A percentile compares a stretch with the other conserved stretches of the same genome.
phyloP scores from a whole-genome alignment of 768 basidiomycete genomes.

The Tulasnella sp. region DNA sequence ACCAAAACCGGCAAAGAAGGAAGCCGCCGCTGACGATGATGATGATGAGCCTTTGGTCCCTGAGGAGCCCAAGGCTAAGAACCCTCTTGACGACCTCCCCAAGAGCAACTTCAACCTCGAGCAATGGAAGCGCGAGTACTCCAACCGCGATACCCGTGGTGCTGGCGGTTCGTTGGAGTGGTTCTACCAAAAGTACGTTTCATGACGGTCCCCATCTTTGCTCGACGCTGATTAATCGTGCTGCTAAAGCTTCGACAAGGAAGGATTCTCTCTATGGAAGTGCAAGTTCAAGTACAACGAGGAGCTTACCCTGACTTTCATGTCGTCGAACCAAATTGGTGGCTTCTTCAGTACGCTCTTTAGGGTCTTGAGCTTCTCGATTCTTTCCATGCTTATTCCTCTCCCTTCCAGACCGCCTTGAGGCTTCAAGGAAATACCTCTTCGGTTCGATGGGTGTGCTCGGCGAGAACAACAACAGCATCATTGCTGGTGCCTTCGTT shows the following conservation, averaged over 20 bases:
- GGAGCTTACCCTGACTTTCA: constrained; percentile 90
- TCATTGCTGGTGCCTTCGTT: constrained; percentile 83
- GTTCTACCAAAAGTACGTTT: too few relatives aligned
- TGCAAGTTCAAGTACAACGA: constrained; percentile 97
- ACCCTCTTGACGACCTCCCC: too few relatives aligned
- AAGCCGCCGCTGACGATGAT: too few relatives aligned
- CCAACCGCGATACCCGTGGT: too few relatives aligned
- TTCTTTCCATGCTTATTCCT: not conserved
- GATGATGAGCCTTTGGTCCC: too few relatives aligned
- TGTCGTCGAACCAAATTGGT: constrained; percentile 91
- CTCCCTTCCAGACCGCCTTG: constrained; percentile 83
- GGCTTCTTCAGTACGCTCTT: constrained; percentile 75
- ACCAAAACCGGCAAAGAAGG: too few relatives aligned
- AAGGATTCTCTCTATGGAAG: constrained; percentile 89
- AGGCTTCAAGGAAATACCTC: constrained; percentile 90
- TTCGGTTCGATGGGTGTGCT: constrained; percentile 85
- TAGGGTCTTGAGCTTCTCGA: not conserved
- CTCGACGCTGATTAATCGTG: too few relatives aligned
- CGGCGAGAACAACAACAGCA: constrained; percentile 72
- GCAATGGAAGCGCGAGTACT: too few relatives aligned
- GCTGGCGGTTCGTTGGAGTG: too few relatives aligned
- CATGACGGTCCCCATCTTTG: too few relatives aligned
- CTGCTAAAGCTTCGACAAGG: constrained; percentile 78
- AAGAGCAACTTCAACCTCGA: too few relatives aligned
- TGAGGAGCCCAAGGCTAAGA: too few relatives aligned